Evolutionary conservation across 495 filamentous ascomycete genomes (phyloP).

Genomic region (Usnea hakonensis): DNA sequence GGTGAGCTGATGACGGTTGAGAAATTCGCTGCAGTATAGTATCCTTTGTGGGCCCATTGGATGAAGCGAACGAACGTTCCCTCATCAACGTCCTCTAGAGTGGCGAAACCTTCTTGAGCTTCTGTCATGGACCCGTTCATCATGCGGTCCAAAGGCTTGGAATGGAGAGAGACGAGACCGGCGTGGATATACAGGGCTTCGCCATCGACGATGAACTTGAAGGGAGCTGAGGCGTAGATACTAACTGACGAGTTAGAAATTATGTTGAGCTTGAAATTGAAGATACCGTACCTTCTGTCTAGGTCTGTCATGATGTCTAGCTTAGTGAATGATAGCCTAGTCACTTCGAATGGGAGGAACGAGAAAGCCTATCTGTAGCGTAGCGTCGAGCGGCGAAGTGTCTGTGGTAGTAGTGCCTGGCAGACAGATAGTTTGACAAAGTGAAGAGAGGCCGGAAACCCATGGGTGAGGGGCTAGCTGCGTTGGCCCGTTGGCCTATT

Average conservation of each 20-base stretch:
- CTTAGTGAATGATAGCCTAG: neutral
- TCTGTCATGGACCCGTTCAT: slow-evolving; percentile 18
- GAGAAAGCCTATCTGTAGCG: neutral
- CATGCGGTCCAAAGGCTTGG: slow-evolving; percentile 20
- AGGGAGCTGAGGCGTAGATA: slow-evolving; percentile 17
- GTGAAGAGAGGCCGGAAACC: neutral
- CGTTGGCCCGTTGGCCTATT: neutral
- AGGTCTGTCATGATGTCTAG: neutral
- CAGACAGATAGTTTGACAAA: neutral
- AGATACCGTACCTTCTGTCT: neutral
- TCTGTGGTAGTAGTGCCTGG: neutral
- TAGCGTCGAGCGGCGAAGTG: neutral
- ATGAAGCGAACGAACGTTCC: slow-evolving; percentile 20
- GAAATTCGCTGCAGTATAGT: slow-evolving; percentile 12
- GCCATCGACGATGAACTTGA: slow-evolving; percentile 22
- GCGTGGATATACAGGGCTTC: slow-evolving; percentile 19
- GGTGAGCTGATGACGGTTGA: neutral
- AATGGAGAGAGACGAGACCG: slow-evolving; percentile 13
- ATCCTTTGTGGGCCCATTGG: slow-evolving; percentile 20
- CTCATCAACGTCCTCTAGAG: slow-evolving; percentile 13
- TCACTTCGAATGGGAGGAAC: neutral
- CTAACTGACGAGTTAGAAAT: neutral
- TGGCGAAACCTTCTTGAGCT: slow-evolving; percentile 14
- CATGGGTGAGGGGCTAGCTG: neutral
- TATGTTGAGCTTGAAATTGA: too few species aligned